Conservation (phyloP, 2,329 filamentous ascomycete genomes). For the Claviceps capensis region DNA sequence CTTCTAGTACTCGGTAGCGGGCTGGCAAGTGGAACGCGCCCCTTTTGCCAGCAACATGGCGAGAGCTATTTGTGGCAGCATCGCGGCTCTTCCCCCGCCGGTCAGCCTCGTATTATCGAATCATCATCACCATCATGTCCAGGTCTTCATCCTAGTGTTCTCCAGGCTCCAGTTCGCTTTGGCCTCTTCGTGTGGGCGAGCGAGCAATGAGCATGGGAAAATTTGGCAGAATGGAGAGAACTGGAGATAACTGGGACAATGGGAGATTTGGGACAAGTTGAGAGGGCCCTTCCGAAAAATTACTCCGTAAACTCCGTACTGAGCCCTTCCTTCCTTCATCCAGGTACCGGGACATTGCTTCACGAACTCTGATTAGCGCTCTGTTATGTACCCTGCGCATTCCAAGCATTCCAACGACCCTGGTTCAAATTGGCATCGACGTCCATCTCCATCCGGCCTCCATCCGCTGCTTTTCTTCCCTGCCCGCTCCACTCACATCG, state of each 20-base stretch:
- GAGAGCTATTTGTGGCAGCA: not conserved
- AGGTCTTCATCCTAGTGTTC: too few species aligned
- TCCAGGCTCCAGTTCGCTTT: too few species aligned
- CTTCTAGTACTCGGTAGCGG: not conserved
- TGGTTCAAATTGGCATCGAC: not conserved
- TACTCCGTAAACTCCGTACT: not conserved
- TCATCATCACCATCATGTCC: too few species aligned
- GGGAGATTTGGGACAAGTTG: too few species aligned
- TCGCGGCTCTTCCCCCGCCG: not conserved
- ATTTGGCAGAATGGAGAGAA: too few species aligned
- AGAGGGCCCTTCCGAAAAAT: too few species aligned
- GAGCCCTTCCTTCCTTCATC: not conserved
- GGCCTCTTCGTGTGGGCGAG: too few species aligned
- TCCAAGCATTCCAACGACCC: not conserved
- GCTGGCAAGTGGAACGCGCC: constrained; percentile 6
- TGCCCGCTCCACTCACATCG: not conserved
- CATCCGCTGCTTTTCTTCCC: not conserved
- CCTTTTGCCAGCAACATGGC: constrained; percentile 1
- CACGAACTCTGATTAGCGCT: not conserved
- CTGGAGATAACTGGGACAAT: too few species aligned
- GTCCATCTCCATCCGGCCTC: not conserved
- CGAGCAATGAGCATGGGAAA: too few species aligned
- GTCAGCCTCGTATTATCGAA: not conserved
- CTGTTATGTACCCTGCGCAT: not conserved
- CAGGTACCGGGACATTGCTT: not conserved